Evolutionary conservation across 164 flowering plant genomes (phyloP).

Genomic region (Magnolia kwangsiensis): DNA sequence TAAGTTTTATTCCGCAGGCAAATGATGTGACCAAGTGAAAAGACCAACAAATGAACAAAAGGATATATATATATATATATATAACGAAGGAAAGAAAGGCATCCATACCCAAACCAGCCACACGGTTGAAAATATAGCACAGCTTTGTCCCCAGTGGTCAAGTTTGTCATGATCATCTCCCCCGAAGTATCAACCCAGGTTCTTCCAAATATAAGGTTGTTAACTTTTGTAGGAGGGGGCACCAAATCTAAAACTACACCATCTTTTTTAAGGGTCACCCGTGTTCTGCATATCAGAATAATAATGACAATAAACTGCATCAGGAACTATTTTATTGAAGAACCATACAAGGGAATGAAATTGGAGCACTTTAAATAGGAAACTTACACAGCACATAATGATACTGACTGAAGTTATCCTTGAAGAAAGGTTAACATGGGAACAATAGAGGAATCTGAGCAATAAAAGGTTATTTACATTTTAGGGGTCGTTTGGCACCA

Average conservation of each 20-base stretch:
- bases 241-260: conserved; percentile 47
- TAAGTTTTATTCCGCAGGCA: not conserved
- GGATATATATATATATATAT: too few relatives aligned
- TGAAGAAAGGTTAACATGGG: too few relatives aligned
- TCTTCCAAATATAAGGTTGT: conserved; percentile 82
- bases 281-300: conserved; percentile 42
- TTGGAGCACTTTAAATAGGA: not conserved
- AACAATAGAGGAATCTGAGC: not conserved
- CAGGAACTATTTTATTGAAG: not conserved
- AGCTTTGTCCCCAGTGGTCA: conserved; percentile 50
- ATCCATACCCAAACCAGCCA: conserved; percentile 52
- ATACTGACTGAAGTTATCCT: too few relatives aligned
- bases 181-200: conserved; percentile 87
- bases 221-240: conserved; percentile 81
- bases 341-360: not conserved
- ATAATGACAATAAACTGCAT: not conserved
- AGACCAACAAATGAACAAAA: not conserved
- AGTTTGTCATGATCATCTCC: conserved; percentile 80
- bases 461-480: too few relatives aligned
- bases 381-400: too few relatives aligned
- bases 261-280: conserved; percentile 50
- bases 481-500: too few relatives aligned
- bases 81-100: not conserved
- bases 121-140: conserved; percentile 48
- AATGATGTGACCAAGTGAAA: not conserved